phyloP scores from a whole-genome alignment of 1,139 yeast species.

The Sugiyamaella castrensis region DNA sequence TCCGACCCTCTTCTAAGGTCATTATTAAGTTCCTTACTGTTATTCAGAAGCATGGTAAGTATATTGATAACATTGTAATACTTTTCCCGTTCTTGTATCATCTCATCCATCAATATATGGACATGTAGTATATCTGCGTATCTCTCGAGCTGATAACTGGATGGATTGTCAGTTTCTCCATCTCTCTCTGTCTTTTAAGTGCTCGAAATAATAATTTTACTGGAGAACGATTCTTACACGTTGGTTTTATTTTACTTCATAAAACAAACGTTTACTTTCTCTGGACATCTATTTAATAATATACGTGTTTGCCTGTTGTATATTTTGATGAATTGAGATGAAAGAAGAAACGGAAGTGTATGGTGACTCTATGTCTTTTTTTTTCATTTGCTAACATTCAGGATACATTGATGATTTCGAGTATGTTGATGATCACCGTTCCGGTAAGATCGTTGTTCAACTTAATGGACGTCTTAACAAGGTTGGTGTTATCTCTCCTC shows the following conservation, averaged over 20 bases:
- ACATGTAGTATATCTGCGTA: neutral
- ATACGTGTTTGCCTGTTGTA: constrained; percentile 2
- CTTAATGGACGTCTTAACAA: constrained; percentile 97
- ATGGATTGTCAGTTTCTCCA: constrained; percentile 81
- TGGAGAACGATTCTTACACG: constrained; percentile 70
- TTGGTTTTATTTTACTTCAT: constrained; percentile 40
- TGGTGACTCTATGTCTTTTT: constrained; percentile 17
- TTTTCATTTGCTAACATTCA: constrained; percentile 36
- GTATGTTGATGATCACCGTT: constrained; percentile 98
- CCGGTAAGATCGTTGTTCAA: constrained; percentile 96
- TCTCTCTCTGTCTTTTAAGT: constrained; percentile 97
- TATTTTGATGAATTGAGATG: neutral
- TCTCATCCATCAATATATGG: constrained; percentile 4
- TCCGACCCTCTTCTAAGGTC: constrained; percentile 99
- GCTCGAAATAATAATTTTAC: constrained; percentile 72
- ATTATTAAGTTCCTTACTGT: constrained; percentile 95
- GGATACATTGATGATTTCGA: constrained; percentile 99
- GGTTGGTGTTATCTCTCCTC: constrained; percentile 97
- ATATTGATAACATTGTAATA: constrained; percentile 11
- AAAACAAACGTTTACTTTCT: constrained; percentile 67
- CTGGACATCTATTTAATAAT: constrained; percentile 48
- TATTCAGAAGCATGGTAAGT: constrained; percentile 92
- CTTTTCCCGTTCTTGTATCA: neutral
- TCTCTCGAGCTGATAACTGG: constrained; percentile 76
- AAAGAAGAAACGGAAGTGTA: neutral